phyloP scores from a whole-genome alignment of 164 flowering plant genomes.

The Chloranthus sessilifolius region DNA sequence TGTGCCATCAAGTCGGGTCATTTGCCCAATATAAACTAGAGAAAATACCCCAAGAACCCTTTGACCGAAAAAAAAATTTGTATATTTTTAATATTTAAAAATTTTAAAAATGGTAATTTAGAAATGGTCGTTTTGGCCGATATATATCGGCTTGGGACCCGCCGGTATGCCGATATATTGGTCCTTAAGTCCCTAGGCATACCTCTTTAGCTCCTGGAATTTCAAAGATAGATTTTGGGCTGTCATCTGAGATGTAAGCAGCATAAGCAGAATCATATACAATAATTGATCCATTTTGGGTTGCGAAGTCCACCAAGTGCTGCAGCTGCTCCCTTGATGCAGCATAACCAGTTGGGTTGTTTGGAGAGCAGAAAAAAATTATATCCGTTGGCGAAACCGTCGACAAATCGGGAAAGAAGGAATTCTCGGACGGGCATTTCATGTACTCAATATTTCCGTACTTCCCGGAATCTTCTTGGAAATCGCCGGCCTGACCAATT shows the following conservation, averaged over 20 bases:
- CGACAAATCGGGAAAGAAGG: constrained; percentile 69
- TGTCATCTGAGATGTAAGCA: constrained; percentile 60
- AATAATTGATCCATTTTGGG: constrained; percentile 70
- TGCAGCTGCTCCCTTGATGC: constrained; percentile 61
- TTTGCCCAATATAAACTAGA: no score
- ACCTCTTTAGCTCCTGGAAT: constrained; percentile 91
- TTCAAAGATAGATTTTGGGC: constrained; percentile 67
- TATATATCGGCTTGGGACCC: no score
- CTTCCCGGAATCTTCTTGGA: constrained; percentile 37
- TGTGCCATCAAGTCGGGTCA: no score
- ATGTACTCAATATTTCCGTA: constrained; percentile 67
- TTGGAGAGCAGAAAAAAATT: constrained; percentile 91
- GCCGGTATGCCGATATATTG: no score
- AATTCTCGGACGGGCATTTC: constrained; percentile 54
- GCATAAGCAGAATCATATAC: constrained; percentile 79
- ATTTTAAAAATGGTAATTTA: no score
- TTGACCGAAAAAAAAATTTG: no score
- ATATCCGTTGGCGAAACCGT: constrained; percentile 47
- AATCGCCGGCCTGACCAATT: constrained; percentile 58
- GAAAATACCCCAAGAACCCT: no score
- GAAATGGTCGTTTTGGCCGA: no score
- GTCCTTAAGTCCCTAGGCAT: no score
- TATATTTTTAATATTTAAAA: no score
- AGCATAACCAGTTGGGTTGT: constrained; percentile 87
- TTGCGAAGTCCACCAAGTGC: constrained; percentile 70